Evolutionary conservation across 352 stramenopile species (phyloP).

Genomic region (Phytophthora chlamydospora): DNA sequence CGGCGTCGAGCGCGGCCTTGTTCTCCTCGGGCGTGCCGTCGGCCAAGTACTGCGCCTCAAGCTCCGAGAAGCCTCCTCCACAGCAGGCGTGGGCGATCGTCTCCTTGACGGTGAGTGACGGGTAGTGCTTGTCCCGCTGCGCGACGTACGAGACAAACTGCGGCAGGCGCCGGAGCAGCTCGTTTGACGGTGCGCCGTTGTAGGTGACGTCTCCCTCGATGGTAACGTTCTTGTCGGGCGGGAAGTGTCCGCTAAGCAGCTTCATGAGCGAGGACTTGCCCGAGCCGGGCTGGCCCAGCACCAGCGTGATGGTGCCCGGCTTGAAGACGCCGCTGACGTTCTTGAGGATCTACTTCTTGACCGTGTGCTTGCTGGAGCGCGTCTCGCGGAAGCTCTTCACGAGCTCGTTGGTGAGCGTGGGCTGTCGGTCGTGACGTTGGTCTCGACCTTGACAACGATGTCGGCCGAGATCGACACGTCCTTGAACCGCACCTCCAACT

Average conservation of each 20-base stretch:
- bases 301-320: slow-evolving; percentile 7
- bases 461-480: slow-evolving; percentile 38
- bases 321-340: slow-evolving; percentile 30
- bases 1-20: slow-evolving; percentile 24
- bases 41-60: slow-evolving; percentile 34
- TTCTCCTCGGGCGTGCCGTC: slow-evolving; percentile 39
- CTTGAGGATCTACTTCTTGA: slow-evolving; percentile 45
- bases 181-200: slow-evolving; percentile 17
- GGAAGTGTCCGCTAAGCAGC: slow-evolving; percentile 31
- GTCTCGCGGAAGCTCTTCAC: slow-evolving; percentile 23
- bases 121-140: slow-evolving; percentile 54
- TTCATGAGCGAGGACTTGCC: slow-evolving; percentile 28
- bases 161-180: slow-evolving; percentile 18
- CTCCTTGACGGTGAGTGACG: slow-evolving; percentile 31
- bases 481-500: slow-evolving; percentile 56
- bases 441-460: slow-evolving; percentile 30
- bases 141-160: slow-evolving; percentile 37
- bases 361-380: slow-evolving; percentile 33
- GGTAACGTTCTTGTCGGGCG: slow-evolving; percentile 20
- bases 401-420: slow-evolving; percentile 30
- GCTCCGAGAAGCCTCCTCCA: slow-evolving; percentile 18
- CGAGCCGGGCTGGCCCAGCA: slow-evolving; percentile 7
- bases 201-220: slow-evolving; percentile 31
- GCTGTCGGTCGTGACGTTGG: slow-evolving; percentile 23
- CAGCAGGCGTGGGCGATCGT: slow-evolving; percentile 65